Percentiles rank a stretch among this genome's conserved stretches.
These are phyloP conservation scores for Termitomyces sp. DNA, from an alignment of 768 basidiomycete species.

Conservation along the genomic window DNA sequence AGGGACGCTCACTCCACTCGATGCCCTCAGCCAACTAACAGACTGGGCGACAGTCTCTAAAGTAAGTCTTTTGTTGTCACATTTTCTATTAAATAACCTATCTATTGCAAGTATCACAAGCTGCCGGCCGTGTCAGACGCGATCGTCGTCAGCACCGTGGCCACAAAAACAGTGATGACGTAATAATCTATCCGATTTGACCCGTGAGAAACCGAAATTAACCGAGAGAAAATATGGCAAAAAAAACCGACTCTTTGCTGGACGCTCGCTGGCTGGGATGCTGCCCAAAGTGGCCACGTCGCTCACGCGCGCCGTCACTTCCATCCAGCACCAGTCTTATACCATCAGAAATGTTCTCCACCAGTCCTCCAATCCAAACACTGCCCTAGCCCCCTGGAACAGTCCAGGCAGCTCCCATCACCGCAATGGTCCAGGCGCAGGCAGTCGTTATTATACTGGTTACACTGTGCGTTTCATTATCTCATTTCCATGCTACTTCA, in stretches of 20 bases:
- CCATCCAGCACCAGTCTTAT: constrained; percentile 67
- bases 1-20: constrained; percentile 48
- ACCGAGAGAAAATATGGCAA: not conserved
- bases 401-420: constrained; percentile 42
- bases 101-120: constrained; percentile 70
- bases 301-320: constrained; percentile 69
- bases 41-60: constrained; percentile 76
- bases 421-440: constrained; percentile 48
- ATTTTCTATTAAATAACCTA: too few species aligned
- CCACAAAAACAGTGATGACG: constrained; percentile 67
- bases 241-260: not conserved
- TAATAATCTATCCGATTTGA: constrained; percentile 10
- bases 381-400: constrained; percentile 35
- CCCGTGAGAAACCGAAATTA: constrained; percentile 2
- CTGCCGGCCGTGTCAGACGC: constrained; percentile 52
- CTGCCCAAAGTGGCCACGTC: constrained; percentile 81
- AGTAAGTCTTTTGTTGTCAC: constrained; percentile 29
- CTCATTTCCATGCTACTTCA: not conserved
- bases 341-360: constrained; percentile 77
- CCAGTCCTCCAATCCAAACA: constrained; percentile 44
- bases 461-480: constrained; percentile 47
- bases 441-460: constrained; percentile 59
- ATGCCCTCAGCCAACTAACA: constrained; percentile 38
- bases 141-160: constrained; percentile 73
- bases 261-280: constrained; percentile 35